These are phyloP conservation scores for Lichtheimia ornata DNA, from an alignment of 371 early-diverging fungal genomes.

Conservation along the genomic window DNA sequence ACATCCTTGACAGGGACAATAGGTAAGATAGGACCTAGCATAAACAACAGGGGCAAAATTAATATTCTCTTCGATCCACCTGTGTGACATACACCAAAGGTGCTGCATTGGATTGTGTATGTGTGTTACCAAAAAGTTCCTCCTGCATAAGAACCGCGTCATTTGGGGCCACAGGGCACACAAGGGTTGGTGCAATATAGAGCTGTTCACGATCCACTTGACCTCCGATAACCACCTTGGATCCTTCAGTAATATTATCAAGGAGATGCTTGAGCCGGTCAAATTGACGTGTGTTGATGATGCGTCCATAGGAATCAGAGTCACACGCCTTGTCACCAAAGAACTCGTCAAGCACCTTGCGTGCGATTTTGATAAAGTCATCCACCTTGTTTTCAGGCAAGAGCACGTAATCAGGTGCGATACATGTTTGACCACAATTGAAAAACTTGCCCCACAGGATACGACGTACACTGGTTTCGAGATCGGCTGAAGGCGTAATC, in stretches of 20 bases:
- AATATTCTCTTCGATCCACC: too few species aligned
- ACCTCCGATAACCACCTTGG: slow-evolving; percentile 57
- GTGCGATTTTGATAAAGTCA: slow-evolving; percentile 49
- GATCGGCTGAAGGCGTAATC: slow-evolving; percentile 66
- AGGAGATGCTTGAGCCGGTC: slow-evolving; percentile 65
- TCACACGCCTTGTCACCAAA: slow-evolving; percentile 54
- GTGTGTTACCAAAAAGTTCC: slow-evolving; percentile 67
- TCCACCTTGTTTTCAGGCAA: slow-evolving; percentile 55
- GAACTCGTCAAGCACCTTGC: slow-evolving; percentile 44
- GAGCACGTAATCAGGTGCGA: slow-evolving; percentile 87
- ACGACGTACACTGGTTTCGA: slow-evolving; percentile 67
- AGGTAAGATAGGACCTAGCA: slow-evolving; percentile 72
- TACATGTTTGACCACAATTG: slow-evolving; percentile 86
- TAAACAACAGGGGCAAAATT: neutral
- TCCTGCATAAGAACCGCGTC: slow-evolving; percentile 65
- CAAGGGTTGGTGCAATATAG: slow-evolving; percentile 70
- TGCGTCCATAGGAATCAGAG: slow-evolving; percentile 64
- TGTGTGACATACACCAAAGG: too few species aligned
- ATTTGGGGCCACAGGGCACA: slow-evolving; percentile 52
- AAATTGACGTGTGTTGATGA: slow-evolving; percentile 72
- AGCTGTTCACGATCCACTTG: slow-evolving; percentile 56
- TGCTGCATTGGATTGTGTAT: neutral
- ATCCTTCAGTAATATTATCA: slow-evolving; percentile 37
- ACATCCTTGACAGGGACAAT: slow-evolving; percentile 71
- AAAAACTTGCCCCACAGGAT: slow-evolving; percentile 79